Base-by-base conservation (phyloP, 208 protist species). In the Crithidia brevicula region DNA sequence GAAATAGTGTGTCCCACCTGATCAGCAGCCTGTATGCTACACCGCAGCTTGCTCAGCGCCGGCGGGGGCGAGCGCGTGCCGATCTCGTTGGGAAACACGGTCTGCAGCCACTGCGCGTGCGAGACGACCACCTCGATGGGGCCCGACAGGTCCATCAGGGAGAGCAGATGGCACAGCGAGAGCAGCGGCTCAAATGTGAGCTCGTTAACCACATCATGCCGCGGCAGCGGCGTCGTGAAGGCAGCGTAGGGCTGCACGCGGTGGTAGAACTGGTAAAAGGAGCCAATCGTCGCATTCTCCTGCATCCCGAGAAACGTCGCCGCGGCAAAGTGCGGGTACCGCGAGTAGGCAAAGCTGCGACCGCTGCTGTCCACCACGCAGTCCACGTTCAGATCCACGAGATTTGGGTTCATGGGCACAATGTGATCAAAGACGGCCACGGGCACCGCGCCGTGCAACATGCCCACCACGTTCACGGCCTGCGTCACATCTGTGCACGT, bases 181-280 rank as follows among this genome's bases (percentile, higher is more conserved):
- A 92, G 67, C 16, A 92, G 31, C 5, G 89, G 84, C 67, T 92
- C 84, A 23, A 92, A 53, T n/a, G 82, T 51, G 18, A 71, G 61
- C 60, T 92, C 86, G 47, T 79, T 81, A 36, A 86, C n/a, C 23
- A 74, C 47, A 47, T 76, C 68, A 33, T 63, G 23, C 28, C 50
- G 43, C 10, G 57, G 38, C 38, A 85, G 57, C 13, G 86, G 82
- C 4, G 84, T 77, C 2, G 74, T 82, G 56, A 92, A 91, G 18
- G 84, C 67, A 7, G 76, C 81, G 61, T 84, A 92, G 9, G 86
- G 77, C n/a, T 80, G 77, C n/a, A 45, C 49, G 43, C 78, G 83
- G 61, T 89, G 72, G 66, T 92, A 91, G 33, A 92, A 86, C 42
- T 83, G 72, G 56, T 86, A 90, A 64, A 92, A 91, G 11, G 79